Base-by-base conservation (phyloP, 192 early-diverging fungal species). In the Cladochytrium replicatum region DNA sequence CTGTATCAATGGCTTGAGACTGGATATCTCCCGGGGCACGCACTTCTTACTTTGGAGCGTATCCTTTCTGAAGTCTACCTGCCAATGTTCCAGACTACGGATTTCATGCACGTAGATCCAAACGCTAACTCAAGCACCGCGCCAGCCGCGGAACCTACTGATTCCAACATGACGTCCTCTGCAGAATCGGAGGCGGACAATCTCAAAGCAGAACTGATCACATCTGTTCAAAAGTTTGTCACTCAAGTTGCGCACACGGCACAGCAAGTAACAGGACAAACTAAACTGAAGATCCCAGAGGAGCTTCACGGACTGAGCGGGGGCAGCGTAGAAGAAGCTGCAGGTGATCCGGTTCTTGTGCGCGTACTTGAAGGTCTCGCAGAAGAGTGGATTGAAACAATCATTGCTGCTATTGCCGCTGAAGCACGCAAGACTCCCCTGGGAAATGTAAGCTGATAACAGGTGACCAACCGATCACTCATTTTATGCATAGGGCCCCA, bases 231-330 rank as follows among this genome's bases (percentile, higher is more conserved):
- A 43, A 63, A 69, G 44, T 79, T 75, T 56, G 66, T 70, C 2
- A 62, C 55, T 15, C 70, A 75, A 27, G 59, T 79, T 7, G 21
- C 55, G 24, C 77, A 79, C 29, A 79, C 77, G 2, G 69, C 59
- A 6, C 72, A 75, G 42, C 77, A 79, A 54, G 66, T 79, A 2
- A 58, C 77, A 13, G 69, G 70, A n/a, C 69, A 79, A 21, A 72
- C 72, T 11, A 47, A 64, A 23, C 52, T 79, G 19, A 66, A 72
- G 26, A 75, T 78, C 29, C 76, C 76, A 32, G 72, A 74, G 1
- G 75, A 77, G 44, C 48, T 75, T 6, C 34, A 41, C 3, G 54
- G 55, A 6, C 50, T 78, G 22, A 25, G 30, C 5, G 42, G 31
- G 5, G 41, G 49, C 21, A 64, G 67, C 40, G 57, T 68, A 0